Evolutionary conservation across 2,329 filamentous ascomycete genomes (phyloP), one percentile per base, ranked within the genome.

Genomic region (Purpureocillium takamizusanense): DNA sequence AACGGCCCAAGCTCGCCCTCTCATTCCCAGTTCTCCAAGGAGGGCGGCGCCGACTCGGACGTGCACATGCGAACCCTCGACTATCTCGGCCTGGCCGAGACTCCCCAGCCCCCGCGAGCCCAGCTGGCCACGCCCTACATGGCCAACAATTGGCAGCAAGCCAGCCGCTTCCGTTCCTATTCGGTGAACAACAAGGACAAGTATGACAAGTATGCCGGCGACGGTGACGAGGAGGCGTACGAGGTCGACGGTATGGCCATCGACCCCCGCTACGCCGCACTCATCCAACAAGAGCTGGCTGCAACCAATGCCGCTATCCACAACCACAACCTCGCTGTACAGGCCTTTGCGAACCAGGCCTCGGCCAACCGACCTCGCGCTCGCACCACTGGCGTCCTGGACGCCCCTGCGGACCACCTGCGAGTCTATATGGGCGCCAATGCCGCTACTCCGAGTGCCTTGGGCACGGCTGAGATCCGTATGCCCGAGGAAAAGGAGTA

Each of bases 141-240:
- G 27, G 81, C 83, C 33, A 84, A 84, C 53, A 68, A 86, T 56
- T 75, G 86, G 48, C 83, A 81, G 56, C 84, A 85, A 51, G 74
- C 82, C 33, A 97, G 85, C 59, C 80, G 92, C 37, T 94, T 97
- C 70, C 81, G 92, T 34, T 98, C 92, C 2, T 97, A 95, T 61
- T 98, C 92, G 1, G 92, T 98, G 47, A 98, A 98, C 61, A 94
- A 94, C 40, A 95, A 94, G 62, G 90, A 97, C 59, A 94, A 92
- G 60, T 97, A 97, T 13, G 28, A 30, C 28, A 30, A 30, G 28
- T 30, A 30, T 14, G 28, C 28, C 28, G 28, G n/a, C 28, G 28
- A 30, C 3, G 87, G 94, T 51, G 83, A 87, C 34, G 89, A 94
- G 37, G 83, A 88, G 18, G 83, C 88, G 43, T 86, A 84, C 43